Percentiles rank a stretch among this genome's conserved stretches.
phyloP scores from a whole-genome alignment of 2,329 filamentous ascomycete genomes.

The Thermoascus crustaceus region DNA sequence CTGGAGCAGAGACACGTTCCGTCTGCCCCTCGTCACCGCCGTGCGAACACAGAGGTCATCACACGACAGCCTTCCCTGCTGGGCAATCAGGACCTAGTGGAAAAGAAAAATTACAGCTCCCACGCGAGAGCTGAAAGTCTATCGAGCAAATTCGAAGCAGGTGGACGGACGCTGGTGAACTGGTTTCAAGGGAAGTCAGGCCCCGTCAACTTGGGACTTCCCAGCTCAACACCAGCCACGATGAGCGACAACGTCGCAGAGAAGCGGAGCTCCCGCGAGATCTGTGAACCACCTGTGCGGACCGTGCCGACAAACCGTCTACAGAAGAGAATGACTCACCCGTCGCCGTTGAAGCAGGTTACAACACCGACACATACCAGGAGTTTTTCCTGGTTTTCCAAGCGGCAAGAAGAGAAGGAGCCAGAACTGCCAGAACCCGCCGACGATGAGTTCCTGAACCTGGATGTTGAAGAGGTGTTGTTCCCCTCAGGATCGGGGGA shows the following conservation, averaged over 20 bases:
- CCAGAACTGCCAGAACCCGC: slow-evolving; percentile 28
- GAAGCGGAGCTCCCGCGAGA: slow-evolving; percentile 10
- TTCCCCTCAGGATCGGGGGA: slow-evolving; percentile 45
- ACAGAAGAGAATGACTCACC: slow-evolving; percentile 21
- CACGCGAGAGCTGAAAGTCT: too few species aligned
- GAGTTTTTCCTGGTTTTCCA: slow-evolving; percentile 38
- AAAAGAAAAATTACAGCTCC: too few species aligned
- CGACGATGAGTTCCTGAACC: slow-evolving; percentile 46
- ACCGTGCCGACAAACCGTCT: slow-evolving; percentile 16
- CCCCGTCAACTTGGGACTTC: slow-evolving; percentile 38
- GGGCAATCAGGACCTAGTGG: not conserved
- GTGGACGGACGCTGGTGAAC: slow-evolving; percentile 34
- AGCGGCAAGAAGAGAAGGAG: slow-evolving; percentile 21
- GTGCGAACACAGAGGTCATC: slow-evolving; percentile 1
- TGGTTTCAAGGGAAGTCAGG: slow-evolving; percentile 48
- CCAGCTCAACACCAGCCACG: slow-evolving; percentile 14
- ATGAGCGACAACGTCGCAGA: slow-evolving; percentile 12
- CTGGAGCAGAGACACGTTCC: not conserved
- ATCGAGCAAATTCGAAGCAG: slow-evolving; percentile 24
- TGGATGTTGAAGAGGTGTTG: slow-evolving; percentile 47
- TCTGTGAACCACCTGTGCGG: slow-evolving; percentile 10
- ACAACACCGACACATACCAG: slow-evolving; percentile 25
- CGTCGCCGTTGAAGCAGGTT: slow-evolving; percentile 26
- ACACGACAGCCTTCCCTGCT: not conserved
- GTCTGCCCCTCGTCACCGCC: slow-evolving; percentile 1